Evolutionary conservation across 192 early-diverging fungal genomes (phyloP), one percentile per base, ranked within the genome.

Genomic region (Entophlyctis luteolus): DNA sequence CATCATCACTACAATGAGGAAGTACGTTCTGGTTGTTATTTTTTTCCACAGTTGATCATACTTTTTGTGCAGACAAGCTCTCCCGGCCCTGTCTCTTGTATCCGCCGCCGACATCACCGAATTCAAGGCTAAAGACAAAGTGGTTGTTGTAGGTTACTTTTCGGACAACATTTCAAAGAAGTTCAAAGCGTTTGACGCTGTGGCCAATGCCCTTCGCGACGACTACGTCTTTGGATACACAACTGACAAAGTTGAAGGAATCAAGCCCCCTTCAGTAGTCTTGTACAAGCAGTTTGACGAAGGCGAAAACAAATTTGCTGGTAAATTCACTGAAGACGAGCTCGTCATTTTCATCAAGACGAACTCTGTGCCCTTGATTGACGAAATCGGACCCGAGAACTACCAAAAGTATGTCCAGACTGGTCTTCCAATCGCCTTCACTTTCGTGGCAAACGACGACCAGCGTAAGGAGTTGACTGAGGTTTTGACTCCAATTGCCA

Each of bases 271-370:
- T 14, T 82, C 81, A 16, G 68, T 98, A 46, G 86, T 91, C 31
- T 72, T 97, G 31, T 97, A 83, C 87, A 95, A 94, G 82, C 84
- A 88, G 70, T 93, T 94, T 67, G 95, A 96, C 70, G 92, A 95
- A 62, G 89, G 89, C 65, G 88, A 89, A 76, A 78, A 81, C 71
- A 68, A 88, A 22, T 90, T 87, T 62, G 76, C 78, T 37, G 90
- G 83, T 14, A 69, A 76, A 35, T 83, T 85, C 29, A 78, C 77
- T 47, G 54, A 60, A 23, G 81, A 80, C 3, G 85, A 79, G 12
- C 67, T 96, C 59, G 65, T 77, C 47, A 62, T 58, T 16, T 98
- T 96, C 68, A 78, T 99, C 70, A 87, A 87, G 78, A 59, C 78
- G 52, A 84, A 89, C 82, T 87, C 93, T 32, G 76, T 95, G 37